phyloP scores from a whole-genome alignment of 2,329 filamentous ascomycete genomes.

The Orbilia blumenaviensis region DNA sequence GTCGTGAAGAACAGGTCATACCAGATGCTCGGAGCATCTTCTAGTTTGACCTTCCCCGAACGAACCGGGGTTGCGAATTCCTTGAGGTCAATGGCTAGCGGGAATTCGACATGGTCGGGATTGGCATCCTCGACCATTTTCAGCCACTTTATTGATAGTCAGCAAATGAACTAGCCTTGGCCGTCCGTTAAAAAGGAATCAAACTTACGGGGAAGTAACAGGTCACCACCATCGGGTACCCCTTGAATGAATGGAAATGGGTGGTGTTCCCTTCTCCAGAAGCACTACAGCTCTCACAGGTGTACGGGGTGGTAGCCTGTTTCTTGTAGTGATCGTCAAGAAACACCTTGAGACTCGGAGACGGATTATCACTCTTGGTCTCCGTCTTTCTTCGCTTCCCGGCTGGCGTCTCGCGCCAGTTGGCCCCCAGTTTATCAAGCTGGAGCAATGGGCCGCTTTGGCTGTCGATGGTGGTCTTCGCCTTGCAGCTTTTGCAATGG shows the following conservation, averaged over 20 bases:
- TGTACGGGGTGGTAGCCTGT: slow-evolving; percentile 39
- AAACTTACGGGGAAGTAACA: slow-evolving; percentile 46
- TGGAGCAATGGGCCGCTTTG: slow-evolving; percentile 33
- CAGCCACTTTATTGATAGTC: slow-evolving; percentile 30
- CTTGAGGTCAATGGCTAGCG: slow-evolving; percentile 41
- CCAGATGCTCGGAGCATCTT: slow-evolving; percentile 48
- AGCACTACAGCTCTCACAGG: slow-evolving; percentile 37
- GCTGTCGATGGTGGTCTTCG: slow-evolving; percentile 1
- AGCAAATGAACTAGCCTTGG: neutral
- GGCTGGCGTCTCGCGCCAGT: slow-evolving; percentile 32
- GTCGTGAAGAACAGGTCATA: slow-evolving; percentile 51
- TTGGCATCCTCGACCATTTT: slow-evolving; percentile 35
- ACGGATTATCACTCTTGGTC: slow-evolving; percentile 18
- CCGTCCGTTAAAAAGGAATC: neutral
- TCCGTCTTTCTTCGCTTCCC: slow-evolving; percentile 26
- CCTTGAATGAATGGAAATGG: slow-evolving; percentile 47
- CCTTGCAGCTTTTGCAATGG: slow-evolving; percentile 85
- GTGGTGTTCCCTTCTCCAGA: slow-evolving; percentile 27
- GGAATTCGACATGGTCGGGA: slow-evolving; percentile 45
- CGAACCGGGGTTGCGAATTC: slow-evolving; percentile 32
- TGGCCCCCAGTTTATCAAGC: slow-evolving; percentile 19
- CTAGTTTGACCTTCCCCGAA: slow-evolving; percentile 25
- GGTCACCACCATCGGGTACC: slow-evolving; percentile 48
- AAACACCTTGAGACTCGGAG: slow-evolving; percentile 40
- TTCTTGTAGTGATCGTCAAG: slow-evolving; percentile 50